Evolutionary conservation across 2,329 filamentous ascomycete genomes (phyloP).

Genomic region (Paecilomyces dactylethromorphus): DNA sequence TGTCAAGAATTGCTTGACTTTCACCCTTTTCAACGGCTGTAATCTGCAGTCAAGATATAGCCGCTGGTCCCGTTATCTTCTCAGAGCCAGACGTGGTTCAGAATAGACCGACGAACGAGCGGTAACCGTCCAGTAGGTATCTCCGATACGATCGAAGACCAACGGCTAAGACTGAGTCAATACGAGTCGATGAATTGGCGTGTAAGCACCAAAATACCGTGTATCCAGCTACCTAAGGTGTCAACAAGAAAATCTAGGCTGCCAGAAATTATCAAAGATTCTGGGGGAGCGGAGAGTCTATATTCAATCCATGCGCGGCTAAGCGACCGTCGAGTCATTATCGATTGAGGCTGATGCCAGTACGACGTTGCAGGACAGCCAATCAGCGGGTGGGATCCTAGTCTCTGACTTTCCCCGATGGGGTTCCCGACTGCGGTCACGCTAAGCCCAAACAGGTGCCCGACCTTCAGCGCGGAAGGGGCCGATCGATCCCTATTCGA

Average conservation of each 20-base stretch:
- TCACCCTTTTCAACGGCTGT: background rate
- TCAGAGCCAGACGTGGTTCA: background rate
- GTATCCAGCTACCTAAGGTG: background rate
- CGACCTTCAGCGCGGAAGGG: background rate
- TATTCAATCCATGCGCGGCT: background rate
- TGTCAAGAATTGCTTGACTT: background rate
- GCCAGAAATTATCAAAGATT: background rate
- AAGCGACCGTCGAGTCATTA: background rate
- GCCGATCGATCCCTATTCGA: background rate
- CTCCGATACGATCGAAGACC: background rate
- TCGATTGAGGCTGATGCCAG: background rate
- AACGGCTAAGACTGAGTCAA: background rate
- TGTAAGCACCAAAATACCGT: background rate
- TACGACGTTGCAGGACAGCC: background rate
- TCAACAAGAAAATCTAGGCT: background rate
- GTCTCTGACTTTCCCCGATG: background rate
- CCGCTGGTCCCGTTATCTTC: background rate
- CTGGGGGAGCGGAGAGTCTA: background rate
- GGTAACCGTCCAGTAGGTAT: background rate
- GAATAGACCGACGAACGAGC: background rate
- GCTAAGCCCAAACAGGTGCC: background rate
- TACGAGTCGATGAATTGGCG: background rate
- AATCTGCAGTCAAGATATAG: background rate
- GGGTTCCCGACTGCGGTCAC: background rate
- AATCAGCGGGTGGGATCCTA: background rate